These are phyloP conservation scores for Boletales sp. DNA, from an alignment of 768 basidiomycete species.

Conservation along the genomic window DNA sequence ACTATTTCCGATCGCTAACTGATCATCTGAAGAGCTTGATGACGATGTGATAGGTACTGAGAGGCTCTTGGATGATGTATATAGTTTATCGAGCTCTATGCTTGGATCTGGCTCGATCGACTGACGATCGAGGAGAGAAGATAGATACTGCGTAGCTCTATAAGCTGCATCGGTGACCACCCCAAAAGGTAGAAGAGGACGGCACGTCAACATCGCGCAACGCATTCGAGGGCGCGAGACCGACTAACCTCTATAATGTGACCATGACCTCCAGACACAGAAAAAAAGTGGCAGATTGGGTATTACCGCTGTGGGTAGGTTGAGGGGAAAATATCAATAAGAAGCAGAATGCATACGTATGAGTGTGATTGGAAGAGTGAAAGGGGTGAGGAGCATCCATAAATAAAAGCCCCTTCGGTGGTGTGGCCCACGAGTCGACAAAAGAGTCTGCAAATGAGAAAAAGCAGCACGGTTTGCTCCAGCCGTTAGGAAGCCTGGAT, in stretches of 20 bases:
- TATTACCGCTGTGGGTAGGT: slow-evolving; percentile 55
- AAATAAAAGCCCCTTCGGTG: slow-evolving; percentile 64
- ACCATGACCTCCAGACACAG: slow-evolving; percentile 82
- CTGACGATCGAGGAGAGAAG: slow-evolving; percentile 52
- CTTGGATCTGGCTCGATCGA: slow-evolving; percentile 56
- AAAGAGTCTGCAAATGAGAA: slow-evolving; percentile 48
- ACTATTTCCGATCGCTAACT: not conserved
- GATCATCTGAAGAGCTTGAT: slow-evolving; percentile 9
- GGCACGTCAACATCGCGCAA: not conserved
- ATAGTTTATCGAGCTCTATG: slow-evolving; percentile 54
- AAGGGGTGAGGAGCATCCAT: slow-evolving; percentile 64
- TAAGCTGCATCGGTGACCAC: slow-evolving; percentile 43
- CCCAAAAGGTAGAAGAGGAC: slow-evolving; percentile 1
- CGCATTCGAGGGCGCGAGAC: not conserved
- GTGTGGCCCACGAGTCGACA: slow-evolving; percentile 53
- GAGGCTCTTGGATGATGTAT: slow-evolving; percentile 30
- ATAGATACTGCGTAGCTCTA: slow-evolving; percentile 66
- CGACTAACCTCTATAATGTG: slow-evolving; percentile 67
- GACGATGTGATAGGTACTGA: slow-evolving; percentile 6
- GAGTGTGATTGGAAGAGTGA: slow-evolving; percentile 74
- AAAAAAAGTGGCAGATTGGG: slow-evolving; percentile 87
- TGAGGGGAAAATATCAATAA: not conserved
- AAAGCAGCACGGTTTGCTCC: slow-evolving; percentile 20
- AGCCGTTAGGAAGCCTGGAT: slow-evolving; percentile 40
- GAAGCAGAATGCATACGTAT: slow-evolving; percentile 53